Base-by-base conservation (phyloP, 2,329 filamentous ascomycete genomes). In the Truncatella angustata region DNA sequence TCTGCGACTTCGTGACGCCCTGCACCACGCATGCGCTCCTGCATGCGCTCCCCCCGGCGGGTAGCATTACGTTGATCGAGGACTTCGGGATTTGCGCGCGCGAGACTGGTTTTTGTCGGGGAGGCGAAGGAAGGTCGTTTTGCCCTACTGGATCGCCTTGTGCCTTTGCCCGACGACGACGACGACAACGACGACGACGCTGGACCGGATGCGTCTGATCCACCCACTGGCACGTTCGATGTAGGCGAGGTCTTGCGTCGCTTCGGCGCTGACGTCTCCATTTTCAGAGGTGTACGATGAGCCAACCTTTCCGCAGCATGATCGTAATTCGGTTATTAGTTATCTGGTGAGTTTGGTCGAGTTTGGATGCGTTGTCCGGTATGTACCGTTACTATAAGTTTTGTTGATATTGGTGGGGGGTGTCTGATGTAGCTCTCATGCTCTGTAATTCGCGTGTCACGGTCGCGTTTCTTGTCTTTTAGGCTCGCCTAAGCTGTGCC, bases 41-140 rank as follows among this genome's bases (percentile, higher is more conserved):
- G 81, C 71, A 86, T 77, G 62, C 82, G 81, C 64, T 84, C 81
- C 59, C 82, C 79, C 59, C 82, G 81, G n/a, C n/a, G n/a, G n/a
- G n/a, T n/a, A n/a, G 71, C 70, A 60, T 71, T 60, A 62, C 71
- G 65, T 56, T 76, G 73, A 51, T 75, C 70, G 30, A 85, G 67
- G 5, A 85, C 72, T 10, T 83, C 77, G 0, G 84, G 81, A 55
- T 87, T 81, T 44, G 81, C 78, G 56, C 81, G 79, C 52, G 83
- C 74, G 12, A 87, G 68, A 60, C 83, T 88, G 11, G 85, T 77
- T 63, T 77, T 82, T 0, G 85, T 87, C 0, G 86, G 85, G n/a
- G 85, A 87, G 50, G 81, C 81, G 62, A 84, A 88, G 1, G 84
- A 87, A 1, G 80, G 77, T 1, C 76, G 76, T 43, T 64, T 60